phyloP scores from a whole-genome alignment of 2,329 filamentous ascomycete species.

The Daldinia eschscholtzii region DNA sequence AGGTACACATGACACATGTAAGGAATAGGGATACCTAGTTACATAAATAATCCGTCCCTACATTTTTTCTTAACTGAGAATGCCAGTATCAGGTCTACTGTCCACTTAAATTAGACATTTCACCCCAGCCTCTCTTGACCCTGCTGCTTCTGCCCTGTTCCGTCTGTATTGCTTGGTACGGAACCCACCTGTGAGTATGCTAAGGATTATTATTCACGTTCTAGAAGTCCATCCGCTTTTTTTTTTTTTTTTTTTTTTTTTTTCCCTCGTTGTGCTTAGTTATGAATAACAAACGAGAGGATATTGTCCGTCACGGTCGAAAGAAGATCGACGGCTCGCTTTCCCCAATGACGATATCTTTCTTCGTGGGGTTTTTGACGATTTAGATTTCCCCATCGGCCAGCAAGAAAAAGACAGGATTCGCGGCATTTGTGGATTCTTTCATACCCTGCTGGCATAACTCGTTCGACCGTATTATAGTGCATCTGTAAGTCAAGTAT shows the following conservation, averaged over 20 bases:
- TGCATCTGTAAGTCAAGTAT: neutral
- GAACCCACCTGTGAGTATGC: slow-evolving; percentile 31
- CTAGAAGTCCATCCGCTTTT: slow-evolving; percentile 23
- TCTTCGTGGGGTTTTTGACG: slow-evolving; percentile 26
- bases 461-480: neutral
- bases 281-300: slow-evolving; percentile 9
- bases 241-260: neutral
- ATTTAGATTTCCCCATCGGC: slow-evolving; percentile 34
- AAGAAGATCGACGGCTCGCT: slow-evolving; percentile 31
- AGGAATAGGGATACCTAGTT: neutral
- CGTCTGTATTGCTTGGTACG: slow-evolving; percentile 18
- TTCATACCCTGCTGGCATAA: slow-evolving; percentile 9
- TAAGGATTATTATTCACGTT: slow-evolving; percentile 32
- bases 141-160: neutral
- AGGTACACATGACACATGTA: neutral
- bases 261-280: too few species aligned
- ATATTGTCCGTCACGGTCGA: slow-evolving; percentile 29
- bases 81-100: slow-evolving; percentile 20
- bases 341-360: slow-evolving; percentile 27
- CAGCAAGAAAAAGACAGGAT: slow-evolving; percentile 9
- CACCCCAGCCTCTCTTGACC: slow-evolving; percentile 13
- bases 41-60: neutral
- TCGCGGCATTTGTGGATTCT: slow-evolving; percentile 3
- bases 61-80: slow-evolving; percentile 34
- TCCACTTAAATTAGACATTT: slow-evolving; percentile 24